Base-by-base conservation (phyloP, 495 filamentous ascomycete genomes). In the Haplographium delicatum region DNA sequence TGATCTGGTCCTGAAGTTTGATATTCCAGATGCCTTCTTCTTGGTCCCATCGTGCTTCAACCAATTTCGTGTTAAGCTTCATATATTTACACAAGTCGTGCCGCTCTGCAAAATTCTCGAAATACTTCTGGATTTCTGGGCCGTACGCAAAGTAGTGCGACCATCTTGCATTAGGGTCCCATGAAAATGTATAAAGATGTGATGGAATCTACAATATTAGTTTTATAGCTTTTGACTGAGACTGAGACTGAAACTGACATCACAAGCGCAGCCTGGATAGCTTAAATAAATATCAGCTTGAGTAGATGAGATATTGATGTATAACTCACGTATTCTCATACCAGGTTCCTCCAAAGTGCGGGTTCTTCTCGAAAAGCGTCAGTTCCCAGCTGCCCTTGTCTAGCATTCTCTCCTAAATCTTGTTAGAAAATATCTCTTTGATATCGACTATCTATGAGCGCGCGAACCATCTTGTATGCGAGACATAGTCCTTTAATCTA, bases 341-440 rank as follows among this genome's bases (percentile, higher is more conserved):
- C 78, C 78, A 81, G 2, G 78, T 81, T 8, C 78, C 78, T 11
- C 74, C 78, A 49, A 80, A 70, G 43, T 84, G 83, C 0, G 63
- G 61, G 55, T 90, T 91, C 74, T 89, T 90, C 62, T 91, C 87
- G 63, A 87, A 90, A 33, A 88, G 72, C 27, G 75, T 71, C n/a
- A 83, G 67, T 10, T 84, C 76, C 39, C 39, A 42, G 25, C 16
- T 5, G 7, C 39, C 39, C 41, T 66, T 65, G 31, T 59, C 47
- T 43, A 70, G 59, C 8, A 58, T 54, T n/a, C n/a, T n/a, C n/a
- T n/a, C n/a, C n/a, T n/a, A n/a, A n/a, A n/a, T n/a, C n/a, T n/a
- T n/a, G n/a, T n/a, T n/a, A n/a, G n/a, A n/a, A n/a, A n/a, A n/a
- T n/a, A n/a, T n/a, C n/a, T n/a, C n/a, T n/a, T n/a, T n/a, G n/a